Evolutionary conservation across 2,329 filamentous ascomycete species (phyloP), one percentile per base, ranked within the genome.

Genomic region (Stachybotrys chartarum): DNA sequence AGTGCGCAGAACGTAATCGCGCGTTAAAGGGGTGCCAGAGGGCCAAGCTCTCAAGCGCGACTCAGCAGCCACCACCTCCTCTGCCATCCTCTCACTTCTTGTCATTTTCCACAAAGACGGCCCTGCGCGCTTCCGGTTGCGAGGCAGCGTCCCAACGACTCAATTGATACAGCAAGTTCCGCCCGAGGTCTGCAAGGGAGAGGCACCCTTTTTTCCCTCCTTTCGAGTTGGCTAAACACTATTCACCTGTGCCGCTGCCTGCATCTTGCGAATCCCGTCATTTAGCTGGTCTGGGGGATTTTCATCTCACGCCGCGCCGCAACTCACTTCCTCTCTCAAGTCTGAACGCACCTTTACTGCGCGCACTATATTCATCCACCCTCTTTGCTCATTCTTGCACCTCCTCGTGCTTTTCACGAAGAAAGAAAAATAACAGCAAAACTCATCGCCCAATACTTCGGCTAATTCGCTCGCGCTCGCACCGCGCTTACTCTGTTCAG

Each of bases 1-100:
- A 42, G 35, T 10, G 46, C 46, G 46, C 46, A 51, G 32, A 31
- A 50, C 14, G 30, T 30, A 50, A 50, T 30, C 17, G 30, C 17
- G 30, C 17, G 30, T 24, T 31, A 50, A 50, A 51, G 35, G 35
- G 35, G 35, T 42, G 35, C 10, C 8, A 42, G 14, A 51, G 49
- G 30, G 49, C 49, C 32, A 51, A 32, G 49, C 49, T 51, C 30
- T 30, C 49, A 51, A 51, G 49, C 49, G 49, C 49, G 30, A 51
- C 49, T 32, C 10, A 51, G 32, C 8, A 16, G 17, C 30, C 24
- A 51, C 49, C 18, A 51, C 49, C 24, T 10, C 2, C 35, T 42
- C 35, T 42, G 35, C 35, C 35, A 42, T 42, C 35, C 5, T 42
- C 35, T 10, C 35, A 42, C 35, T 42, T 42, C 14, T 42, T 14